Conservation (phyloP, 257 asterid genomes). For the Solanum pinnatisectum region DNA sequence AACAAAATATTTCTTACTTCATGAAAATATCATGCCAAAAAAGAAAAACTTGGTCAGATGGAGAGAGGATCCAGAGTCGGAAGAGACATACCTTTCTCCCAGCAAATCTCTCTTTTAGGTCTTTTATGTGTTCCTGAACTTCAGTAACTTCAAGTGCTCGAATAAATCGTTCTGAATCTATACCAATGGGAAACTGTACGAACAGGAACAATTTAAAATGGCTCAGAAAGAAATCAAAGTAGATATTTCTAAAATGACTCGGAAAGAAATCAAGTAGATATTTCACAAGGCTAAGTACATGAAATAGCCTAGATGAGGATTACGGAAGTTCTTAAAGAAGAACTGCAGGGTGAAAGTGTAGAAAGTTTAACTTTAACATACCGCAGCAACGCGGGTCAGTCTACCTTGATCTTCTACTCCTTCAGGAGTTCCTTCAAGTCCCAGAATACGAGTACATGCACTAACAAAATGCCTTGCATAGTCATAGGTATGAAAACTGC, state of each 20-base stretch:
- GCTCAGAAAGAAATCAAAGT: not conserved
- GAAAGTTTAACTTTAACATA: slow-evolving; percentile 22
- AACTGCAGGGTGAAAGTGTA: not conserved
- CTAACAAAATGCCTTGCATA: slow-evolving; percentile 94
- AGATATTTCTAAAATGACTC: not conserved
- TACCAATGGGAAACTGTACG: slow-evolving; percentile 83
- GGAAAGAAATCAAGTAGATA: not conserved
- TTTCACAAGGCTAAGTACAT: slow-evolving; percentile 1
- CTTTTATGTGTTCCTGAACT: slow-evolving; percentile 60
- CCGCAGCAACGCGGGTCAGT: slow-evolving; percentile 97
- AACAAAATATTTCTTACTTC: not conserved
- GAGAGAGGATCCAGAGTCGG: not conserved
- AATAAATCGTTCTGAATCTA: slow-evolving; percentile 83
- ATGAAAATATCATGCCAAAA: not conserved
- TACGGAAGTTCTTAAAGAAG: not conserved
- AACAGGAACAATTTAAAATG: slow-evolving; percentile 8
- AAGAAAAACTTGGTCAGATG: not conserved
- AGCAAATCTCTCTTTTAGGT: slow-evolving; percentile 63
- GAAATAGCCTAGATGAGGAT: not conserved
- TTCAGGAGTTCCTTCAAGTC: slow-evolving; percentile 95
- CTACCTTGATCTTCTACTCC: slow-evolving; percentile 98
- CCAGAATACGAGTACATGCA: slow-evolving; percentile 94
- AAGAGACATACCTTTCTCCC: slow-evolving; percentile 68
- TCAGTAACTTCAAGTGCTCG: slow-evolving; percentile 55
- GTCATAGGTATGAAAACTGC: slow-evolving; percentile 93